phyloP scores from a whole-genome alignment of 345 rosid genomes.

The Citropsis articulata region DNA sequence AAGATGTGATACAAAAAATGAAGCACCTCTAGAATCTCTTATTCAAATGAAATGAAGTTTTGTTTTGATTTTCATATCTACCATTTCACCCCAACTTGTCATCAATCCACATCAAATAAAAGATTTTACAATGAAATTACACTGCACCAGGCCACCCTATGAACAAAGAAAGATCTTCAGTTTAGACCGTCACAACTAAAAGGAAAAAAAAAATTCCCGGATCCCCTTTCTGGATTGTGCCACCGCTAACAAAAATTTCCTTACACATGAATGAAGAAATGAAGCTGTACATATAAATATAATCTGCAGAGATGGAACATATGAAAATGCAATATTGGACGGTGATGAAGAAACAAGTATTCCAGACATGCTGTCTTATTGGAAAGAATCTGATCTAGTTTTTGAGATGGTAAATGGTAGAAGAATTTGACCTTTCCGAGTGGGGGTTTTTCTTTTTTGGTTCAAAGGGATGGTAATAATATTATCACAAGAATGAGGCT shows the following conservation, averaged over 20 bases:
- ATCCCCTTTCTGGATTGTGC: slow-evolving; percentile 17
- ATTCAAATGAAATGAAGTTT: not conserved
- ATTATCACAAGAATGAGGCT: slow-evolving; percentile 42
- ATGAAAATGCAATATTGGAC: slow-evolving; percentile 17
- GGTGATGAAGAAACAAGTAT: slow-evolving; percentile 27
- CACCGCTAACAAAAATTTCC: slow-evolving; percentile 51
- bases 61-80: slow-evolving; percentile 1
- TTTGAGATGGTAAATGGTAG: slow-evolving; percentile 20
- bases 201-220: not conserved
- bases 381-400: slow-evolving; percentile 49
- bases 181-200: not conserved
- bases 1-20: not conserved
- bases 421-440: slow-evolving; percentile 6
- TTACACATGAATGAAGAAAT: slow-evolving; percentile 86
- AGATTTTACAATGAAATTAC: slow-evolving; percentile 17
- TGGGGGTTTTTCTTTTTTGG: not conserved
- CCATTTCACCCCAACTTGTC: slow-evolving; percentile 16
- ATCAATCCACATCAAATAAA: slow-evolving; percentile 16
- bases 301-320: slow-evolving; percentile 41
- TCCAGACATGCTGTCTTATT: slow-evolving; percentile 44
- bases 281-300: slow-evolving; percentile 72
- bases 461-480: slow-evolving; percentile 7
- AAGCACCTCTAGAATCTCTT: not conserved
- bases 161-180: slow-evolving; percentile 16
- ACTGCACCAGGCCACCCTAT: slow-evolving; percentile 16